Evolutionary conservation across 352 stramenopile genomes (phyloP).

Genomic region (Pythium apleroticum): DNA sequence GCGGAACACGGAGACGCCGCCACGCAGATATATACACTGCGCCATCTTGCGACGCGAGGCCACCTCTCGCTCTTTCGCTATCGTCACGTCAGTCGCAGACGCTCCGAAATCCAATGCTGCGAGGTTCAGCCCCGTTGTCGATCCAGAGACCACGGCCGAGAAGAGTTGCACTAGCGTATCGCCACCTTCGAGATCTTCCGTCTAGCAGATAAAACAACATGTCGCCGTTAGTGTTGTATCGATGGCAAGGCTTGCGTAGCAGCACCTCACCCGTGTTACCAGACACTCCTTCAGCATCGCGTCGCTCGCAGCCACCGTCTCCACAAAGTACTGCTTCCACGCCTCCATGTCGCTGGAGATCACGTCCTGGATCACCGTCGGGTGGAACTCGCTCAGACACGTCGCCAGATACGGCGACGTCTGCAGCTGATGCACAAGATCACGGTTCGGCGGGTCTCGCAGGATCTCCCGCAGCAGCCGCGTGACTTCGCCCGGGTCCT

Average conservation of each 20-base stretch:
- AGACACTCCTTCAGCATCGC: constrained; percentile 53
- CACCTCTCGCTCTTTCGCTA: constrained; percentile 34
- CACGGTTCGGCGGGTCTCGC: constrained; percentile 34
- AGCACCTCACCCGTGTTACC: constrained; percentile 33
- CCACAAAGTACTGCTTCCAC: constrained; percentile 68
- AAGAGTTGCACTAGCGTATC: constrained; percentile 54
- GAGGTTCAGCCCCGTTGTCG: constrained; percentile 47
- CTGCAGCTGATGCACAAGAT: constrained; percentile 55
- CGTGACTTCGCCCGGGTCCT: constrained; percentile 55
- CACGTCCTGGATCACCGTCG: constrained; percentile 61
- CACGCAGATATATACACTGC: constrained; percentile 60
- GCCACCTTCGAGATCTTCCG: constrained; percentile 48
- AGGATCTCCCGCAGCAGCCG: constrained; percentile 59
- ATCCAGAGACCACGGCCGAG: constrained; percentile 39
- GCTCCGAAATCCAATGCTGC: constrained; percentile 46
- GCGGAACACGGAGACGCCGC: constrained; percentile 43
- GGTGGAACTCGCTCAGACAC: constrained; percentile 63
- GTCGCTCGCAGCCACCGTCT: constrained; percentile 54
- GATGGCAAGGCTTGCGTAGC: background rate
- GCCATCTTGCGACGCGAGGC: constrained; percentile 44
- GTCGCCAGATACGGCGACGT: constrained; percentile 53
- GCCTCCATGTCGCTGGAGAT: constrained; percentile 57
- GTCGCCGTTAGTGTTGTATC: background rate
- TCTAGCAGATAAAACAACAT: constrained; percentile 30
- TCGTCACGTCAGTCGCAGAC: constrained; percentile 33